Base-by-base conservation (phyloP, 345 rosid genomes). In the Excoecaria cochinchinensis region DNA sequence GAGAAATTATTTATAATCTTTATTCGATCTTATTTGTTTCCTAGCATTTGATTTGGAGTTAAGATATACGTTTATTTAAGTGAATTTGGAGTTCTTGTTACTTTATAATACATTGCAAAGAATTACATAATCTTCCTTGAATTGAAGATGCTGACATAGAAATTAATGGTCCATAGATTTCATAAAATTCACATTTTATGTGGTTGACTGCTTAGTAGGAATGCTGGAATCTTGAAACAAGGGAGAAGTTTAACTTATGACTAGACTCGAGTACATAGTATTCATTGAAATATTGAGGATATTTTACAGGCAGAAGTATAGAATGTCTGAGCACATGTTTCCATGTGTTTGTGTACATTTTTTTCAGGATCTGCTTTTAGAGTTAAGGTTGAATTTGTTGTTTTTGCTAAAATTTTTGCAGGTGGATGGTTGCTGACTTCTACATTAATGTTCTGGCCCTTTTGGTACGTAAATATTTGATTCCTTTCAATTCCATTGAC, bases 341-440 rank as follows among this genome's bases (percentile, higher is more conserved):
- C 15, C n/a, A n/a, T 25, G 7, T 59, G 14, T 25, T 13, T 10
- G 40, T 40, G 10, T 40, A 39, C 48, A 24, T n/a, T 19, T 15
- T 17, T 19, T 64, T 44, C 4, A 10, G 46, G 42, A 40, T 64
- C 4, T 64, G 24, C 50, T 17, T 17, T 40, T 14, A 39, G 10
- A 40, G n/a, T 19, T 19, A 55, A 19, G 59, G 59, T 55, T 12
- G 17, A n/a, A 66, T 76, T 58, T 68, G 36, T 38, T 19, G 15
- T 62, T 51, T 42, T 67, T 55, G 40, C 40, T 58, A 14, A 31
- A 58, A 42, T 59, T 15, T 66, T 17, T 77, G 78, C 87, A 94
- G 98, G 87, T 94, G 97, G 98, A 84, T 90, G 90, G 79, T 44
- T 58, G 92, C 93, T 74, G 91, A 89, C 83, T 94, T 94, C 89